Evolutionary conservation across 2,329 filamentous ascomycete species (phyloP).

Genomic region (Neospermospora avenae): DNA sequence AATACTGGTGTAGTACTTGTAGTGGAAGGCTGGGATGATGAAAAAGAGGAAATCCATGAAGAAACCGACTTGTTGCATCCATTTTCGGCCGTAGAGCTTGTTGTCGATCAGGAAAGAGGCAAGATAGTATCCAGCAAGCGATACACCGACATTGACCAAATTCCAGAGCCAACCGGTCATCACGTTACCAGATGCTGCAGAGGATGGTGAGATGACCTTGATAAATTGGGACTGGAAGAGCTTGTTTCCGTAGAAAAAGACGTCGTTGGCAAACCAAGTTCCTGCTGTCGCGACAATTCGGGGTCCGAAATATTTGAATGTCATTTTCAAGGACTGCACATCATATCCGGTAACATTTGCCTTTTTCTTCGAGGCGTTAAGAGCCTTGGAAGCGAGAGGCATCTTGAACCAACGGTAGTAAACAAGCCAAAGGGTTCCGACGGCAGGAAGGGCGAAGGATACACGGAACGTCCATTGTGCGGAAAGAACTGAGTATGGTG

Average conservation of each 20-base stretch:
- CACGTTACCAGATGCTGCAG: slow-evolving; percentile 54
- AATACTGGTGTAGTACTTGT: slow-evolving; percentile 72
- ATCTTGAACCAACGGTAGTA: slow-evolving; percentile 97
- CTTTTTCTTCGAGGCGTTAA: slow-evolving; percentile 81
- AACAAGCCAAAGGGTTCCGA: slow-evolving; percentile 89
- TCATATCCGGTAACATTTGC: slow-evolving; percentile 89
- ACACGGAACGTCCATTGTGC: slow-evolving; percentile 90
- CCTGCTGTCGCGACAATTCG: slow-evolving; percentile 83
- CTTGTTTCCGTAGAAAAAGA: slow-evolving; percentile 99
- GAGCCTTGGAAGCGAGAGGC: slow-evolving; percentile 80
- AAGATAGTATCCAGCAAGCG: slow-evolving; percentile 82
- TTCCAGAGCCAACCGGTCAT: slow-evolving; percentile 92
- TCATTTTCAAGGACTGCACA: slow-evolving; percentile 73
- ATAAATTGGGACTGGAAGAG: slow-evolving; percentile 94
- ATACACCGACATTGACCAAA: slow-evolving; percentile 84
- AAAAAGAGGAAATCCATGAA: slow-evolving; percentile 92
- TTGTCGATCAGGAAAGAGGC: slow-evolving; percentile 50
- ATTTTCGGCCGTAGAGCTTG: slow-evolving; percentile 88
- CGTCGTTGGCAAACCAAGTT: slow-evolving; percentile 93
- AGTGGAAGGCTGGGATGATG: slow-evolving; percentile 85
- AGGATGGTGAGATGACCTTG: slow-evolving; percentile 67
- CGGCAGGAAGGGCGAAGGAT: slow-evolving; percentile 85
- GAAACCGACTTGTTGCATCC: slow-evolving; percentile 95
- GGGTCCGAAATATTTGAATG: slow-evolving; percentile 78
- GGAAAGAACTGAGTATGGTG: slow-evolving; percentile 73